These are phyloP conservation scores for Hypoxylon lienhwacheense DNA, from an alignment of 495 filamentous ascomycete genomes.

Conservation along the genomic window DNA sequence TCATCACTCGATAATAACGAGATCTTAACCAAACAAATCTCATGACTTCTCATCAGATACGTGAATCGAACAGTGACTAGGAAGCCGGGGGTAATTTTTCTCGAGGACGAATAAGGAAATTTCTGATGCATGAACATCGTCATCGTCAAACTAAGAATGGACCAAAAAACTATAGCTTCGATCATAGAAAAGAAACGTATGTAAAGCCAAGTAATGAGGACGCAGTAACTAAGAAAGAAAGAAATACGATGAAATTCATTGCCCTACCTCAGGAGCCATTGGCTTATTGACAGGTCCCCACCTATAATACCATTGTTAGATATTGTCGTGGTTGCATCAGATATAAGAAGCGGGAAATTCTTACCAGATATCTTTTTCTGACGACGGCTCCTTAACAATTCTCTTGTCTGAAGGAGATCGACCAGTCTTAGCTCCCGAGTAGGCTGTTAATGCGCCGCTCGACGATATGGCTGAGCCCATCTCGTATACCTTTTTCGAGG, in stretches of 20 bases:
- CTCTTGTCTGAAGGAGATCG: slow-evolving; percentile 97
- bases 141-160: not conserved
- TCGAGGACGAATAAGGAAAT: not conserved
- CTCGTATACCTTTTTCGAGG: slow-evolving; percentile 68
- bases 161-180: not conserved
- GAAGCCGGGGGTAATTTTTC: slow-evolving; percentile 5
- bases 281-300: slow-evolving; percentile 93
- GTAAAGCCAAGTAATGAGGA: not conserved
- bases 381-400: slow-evolving; percentile 87
- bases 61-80: slow-evolving; percentile 11
- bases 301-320: slow-evolving; percentile 35
- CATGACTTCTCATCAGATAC: slow-evolving; percentile 17
- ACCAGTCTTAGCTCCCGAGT: slow-evolving; percentile 97
- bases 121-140: slow-evolving; percentile 20
- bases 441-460: slow-evolving; percentile 90
- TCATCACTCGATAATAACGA: slow-evolving; percentile 14
- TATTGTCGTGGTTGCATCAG: slow-evolving; percentile 5
- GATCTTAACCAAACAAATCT: slow-evolving; percentile 16
- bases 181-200: not conserved
- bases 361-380: slow-evolving; percentile 94
- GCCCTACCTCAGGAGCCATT: slow-evolving; percentile 97
- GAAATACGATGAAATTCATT: slow-evolving; percentile 3
- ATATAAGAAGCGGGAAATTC: slow-evolving; percentile 44
- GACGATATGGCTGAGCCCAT: slow-evolving; percentile 96
- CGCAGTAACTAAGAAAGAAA: slow-evolving; percentile 8